phyloP scores from a whole-genome alignment of 495 filamentous ascomycete species.

The Parathielavia appendiculata region DNA sequence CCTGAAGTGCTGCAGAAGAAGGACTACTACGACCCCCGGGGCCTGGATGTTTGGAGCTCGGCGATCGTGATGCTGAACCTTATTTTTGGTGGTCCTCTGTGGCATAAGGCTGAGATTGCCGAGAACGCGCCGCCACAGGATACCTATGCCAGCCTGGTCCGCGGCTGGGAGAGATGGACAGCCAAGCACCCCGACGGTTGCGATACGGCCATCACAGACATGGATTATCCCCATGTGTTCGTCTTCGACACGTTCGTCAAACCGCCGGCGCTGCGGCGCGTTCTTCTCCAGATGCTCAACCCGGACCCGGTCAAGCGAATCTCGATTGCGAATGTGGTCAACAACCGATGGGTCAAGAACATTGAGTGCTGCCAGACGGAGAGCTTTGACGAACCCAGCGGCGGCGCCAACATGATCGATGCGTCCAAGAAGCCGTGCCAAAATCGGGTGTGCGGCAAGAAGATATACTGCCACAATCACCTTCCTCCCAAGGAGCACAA shows the following conservation, averaged over 20 bases:
- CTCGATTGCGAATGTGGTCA: slow-evolving; percentile 56
- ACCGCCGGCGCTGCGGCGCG: slow-evolving; percentile 50
- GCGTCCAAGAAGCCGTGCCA: slow-evolving; percentile 46
- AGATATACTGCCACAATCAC: slow-evolving; percentile 49
- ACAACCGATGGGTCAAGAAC: slow-evolving; percentile 57
- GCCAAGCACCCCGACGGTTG: slow-evolving; percentile 43
- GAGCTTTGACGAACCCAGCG: slow-evolving; percentile 49
- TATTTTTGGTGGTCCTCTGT: slow-evolving; percentile 58
- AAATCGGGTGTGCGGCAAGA: slow-evolving; percentile 34
- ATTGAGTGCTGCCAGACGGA: slow-evolving; percentile 69
- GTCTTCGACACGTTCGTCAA: slow-evolving; percentile 49
- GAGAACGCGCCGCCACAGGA: slow-evolving; percentile 20
- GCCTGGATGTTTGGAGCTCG: slow-evolving; percentile 73
- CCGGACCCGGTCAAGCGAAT: slow-evolving; percentile 62
- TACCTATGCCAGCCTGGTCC: slow-evolving; percentile 54
- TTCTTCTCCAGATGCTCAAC: slow-evolving; percentile 73
- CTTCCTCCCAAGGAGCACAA: slow-evolving; percentile 39
- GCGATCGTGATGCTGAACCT: slow-evolving; percentile 69
- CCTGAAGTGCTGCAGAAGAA: slow-evolving; percentile 67
- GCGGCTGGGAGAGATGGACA: slow-evolving; percentile 60
- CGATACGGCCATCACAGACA: slow-evolving; percentile 44
- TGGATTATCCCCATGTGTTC: slow-evolving; percentile 47
- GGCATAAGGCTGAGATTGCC: slow-evolving; percentile 53
- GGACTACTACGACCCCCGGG: slow-evolving; percentile 65
- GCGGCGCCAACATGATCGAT: slow-evolving; percentile 40